These are phyloP conservation scores for Lentinus brumalis DNA, from an alignment of 768 basidiomycete genomes.

Conservation along the genomic window DNA sequence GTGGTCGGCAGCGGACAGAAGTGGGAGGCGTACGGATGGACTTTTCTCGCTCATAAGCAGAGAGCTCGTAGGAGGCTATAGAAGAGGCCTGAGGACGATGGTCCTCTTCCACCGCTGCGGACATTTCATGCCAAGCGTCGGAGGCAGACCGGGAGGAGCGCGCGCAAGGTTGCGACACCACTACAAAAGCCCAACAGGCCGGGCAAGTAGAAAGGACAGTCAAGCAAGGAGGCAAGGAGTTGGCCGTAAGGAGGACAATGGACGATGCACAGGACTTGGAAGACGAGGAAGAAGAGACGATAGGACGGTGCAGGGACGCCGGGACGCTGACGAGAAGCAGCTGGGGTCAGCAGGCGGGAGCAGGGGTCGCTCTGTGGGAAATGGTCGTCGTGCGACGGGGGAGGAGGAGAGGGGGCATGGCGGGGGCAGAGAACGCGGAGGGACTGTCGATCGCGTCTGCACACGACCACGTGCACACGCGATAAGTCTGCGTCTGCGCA, in stretches of 20 bases:
- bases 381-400: background rate
- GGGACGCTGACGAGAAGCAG: constrained; percentile 10
- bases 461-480: constrained; percentile 8
- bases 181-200: too few species aligned
- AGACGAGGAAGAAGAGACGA: background rate
- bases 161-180: background rate
- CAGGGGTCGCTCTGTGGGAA: background rate
- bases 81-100: constrained; percentile 13
- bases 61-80: constrained; percentile 8
- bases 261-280: background rate
- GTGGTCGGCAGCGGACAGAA: background rate
- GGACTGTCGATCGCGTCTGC: background rate
- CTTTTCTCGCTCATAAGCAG: constrained; percentile 11
- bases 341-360: constrained; percentile 4
- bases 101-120: constrained; percentile 20
- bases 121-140: constrained; percentile 18
- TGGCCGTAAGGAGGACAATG: background rate
- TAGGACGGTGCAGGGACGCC: background rate
- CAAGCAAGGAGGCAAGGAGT: background rate
- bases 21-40: constrained; percentile 14
- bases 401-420: background rate
- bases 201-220: background rate
- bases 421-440: background rate
- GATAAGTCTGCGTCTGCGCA: background rate
- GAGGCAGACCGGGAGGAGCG: background rate